Evolutionary conservation across 2,329 filamentous ascomycete species (phyloP).

Genomic region (Pseudocercospora vitis): DNA sequence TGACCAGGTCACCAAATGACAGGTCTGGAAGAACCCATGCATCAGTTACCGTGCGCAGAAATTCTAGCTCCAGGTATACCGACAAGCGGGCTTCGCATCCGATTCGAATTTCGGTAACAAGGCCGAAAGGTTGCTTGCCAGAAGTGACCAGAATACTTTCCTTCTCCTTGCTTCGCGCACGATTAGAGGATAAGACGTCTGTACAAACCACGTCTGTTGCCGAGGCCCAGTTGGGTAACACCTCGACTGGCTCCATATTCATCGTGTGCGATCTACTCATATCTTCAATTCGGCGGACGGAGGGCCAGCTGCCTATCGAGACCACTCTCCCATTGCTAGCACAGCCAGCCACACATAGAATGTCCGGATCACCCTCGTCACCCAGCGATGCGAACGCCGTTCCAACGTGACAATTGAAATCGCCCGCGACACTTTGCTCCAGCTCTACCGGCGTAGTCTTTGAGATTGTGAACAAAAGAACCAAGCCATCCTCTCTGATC

Average conservation of each 20-base stretch:
- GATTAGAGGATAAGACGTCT: constrained; percentile 31
- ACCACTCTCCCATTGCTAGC: constrained; percentile 63
- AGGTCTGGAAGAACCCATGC: constrained; percentile 42
- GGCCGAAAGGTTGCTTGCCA: constrained; percentile 46
- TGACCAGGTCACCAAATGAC: constrained; percentile 35
- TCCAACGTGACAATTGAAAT: constrained; percentile 72
- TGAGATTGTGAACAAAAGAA: constrained; percentile 64
- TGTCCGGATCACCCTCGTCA: constrained; percentile 65
- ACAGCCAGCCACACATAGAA: constrained; percentile 77
- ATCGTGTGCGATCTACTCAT: constrained; percentile 51
- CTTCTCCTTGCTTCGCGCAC: constrained; percentile 16
- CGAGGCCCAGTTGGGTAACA: constrained; percentile 63
- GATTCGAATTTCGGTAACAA: constrained; percentile 45
- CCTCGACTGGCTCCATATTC: constrained; percentile 54
- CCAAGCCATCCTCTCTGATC: constrained; percentile 79
- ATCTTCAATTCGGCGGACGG: constrained; percentile 41
- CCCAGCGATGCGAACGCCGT: constrained; percentile 73
- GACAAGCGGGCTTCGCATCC: constrained; percentile 44
- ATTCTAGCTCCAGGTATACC: constrained; percentile 27
- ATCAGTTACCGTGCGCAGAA: constrained; percentile 32
- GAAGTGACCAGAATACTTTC: constrained; percentile 43
- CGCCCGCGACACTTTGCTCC: constrained; percentile 58
- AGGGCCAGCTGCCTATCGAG: constrained; percentile 33
- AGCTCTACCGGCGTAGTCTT: constrained; percentile 32
- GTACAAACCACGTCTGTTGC: constrained; percentile 49